Percentiles rank a stretch among this genome's conserved stretches.
Evolutionary conservation across 305 asterid species (phyloP).

Genomic region (Fraxinus nigra): DNA sequence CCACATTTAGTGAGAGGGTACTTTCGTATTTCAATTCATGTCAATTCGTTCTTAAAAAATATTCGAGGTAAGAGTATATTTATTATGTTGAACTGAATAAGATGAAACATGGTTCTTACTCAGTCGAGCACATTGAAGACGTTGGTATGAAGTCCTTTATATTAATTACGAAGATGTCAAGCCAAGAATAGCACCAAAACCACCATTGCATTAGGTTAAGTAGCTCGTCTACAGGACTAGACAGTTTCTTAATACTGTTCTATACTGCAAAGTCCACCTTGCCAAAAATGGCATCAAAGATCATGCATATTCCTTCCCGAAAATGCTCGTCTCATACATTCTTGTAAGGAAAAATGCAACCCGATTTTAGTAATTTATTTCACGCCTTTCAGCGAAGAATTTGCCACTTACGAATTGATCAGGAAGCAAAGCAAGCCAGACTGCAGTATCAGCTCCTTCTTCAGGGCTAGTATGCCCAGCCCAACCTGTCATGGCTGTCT

Average conservation of each 20-base stretch:
- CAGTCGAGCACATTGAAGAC: neutral
- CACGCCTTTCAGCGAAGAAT: constrained; percentile 85
- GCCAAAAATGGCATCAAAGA: neutral
- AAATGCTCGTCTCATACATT: neutral
- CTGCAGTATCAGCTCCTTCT: constrained; percentile 91
- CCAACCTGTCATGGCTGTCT: constrained; percentile 95
- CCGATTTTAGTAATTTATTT: constrained; percentile 56
- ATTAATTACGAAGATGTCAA: neutral
- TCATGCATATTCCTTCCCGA: neutral
- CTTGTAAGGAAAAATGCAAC: neutral
- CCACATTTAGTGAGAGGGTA: neutral
- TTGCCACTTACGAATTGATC: constrained; percentile 56
- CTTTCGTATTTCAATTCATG: neutral
- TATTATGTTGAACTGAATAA: neutral
- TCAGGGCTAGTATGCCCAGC: constrained; percentile 69
- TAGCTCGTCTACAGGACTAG: neutral
- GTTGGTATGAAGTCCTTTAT: neutral
- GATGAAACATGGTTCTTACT: neutral
- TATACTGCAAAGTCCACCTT: neutral
- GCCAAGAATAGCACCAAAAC: neutral
- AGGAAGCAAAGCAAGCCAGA: constrained; percentile 81
- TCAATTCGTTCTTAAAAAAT: neutral
- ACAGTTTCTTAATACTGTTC: neutral
- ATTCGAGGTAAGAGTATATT: neutral
- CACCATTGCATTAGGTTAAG: neutral